Base-by-base conservation (phyloP, 345 rosid species). In the Carallia brachiata region DNA sequence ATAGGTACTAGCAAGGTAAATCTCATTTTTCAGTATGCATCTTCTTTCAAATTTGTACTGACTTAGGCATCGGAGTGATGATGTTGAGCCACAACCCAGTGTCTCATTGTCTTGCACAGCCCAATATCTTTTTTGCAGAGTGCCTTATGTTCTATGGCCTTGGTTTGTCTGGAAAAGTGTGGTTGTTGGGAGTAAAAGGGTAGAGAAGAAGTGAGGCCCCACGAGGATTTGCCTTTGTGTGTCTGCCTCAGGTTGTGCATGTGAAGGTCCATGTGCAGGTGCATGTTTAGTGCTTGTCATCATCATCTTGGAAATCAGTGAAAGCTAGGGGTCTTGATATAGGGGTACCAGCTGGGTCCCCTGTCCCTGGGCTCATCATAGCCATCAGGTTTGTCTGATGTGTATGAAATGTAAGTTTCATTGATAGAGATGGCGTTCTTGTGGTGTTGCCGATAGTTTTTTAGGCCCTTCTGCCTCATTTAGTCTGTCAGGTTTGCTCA, bases 371-470 rank as follows among this genome's bases (percentile, higher is more conserved):
- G n/a, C 58, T 71, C 70, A 74, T 66, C 81, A 19, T 66, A 55
- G 55, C 73, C 82, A 44, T 54, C 61, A 47, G 62, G 44, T 65
- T 78, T 78, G 82, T 81, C 79, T 71, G 56, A 63, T 65, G 68
- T 67, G 71, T 4, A 76, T 76, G 87, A 73, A 61, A 78, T 2
- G 87, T 72, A 76, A 75, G 87, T 77, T 75, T 81, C 85, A 72
- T 34, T 56, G 75, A 66, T 19, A 66, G 73, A n/a, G 77, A 72
- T 36, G 53, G 73, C 34, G 47, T 27, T 30, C 27, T 58, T 18
- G 34, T 6, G 16, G n/a, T 18, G 62, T 36, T 16, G 67, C 59
- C 62, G 44, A 52, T 12, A 47, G 30, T 32, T 44, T 39, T 36
- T 52, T 59, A 62, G 65, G 36, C 75, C 73, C 32, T 37, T 39